Base-by-base conservation (phyloP, 2,329 filamentous ascomycete genomes). In the Amesomyces nigricolor region DNA sequence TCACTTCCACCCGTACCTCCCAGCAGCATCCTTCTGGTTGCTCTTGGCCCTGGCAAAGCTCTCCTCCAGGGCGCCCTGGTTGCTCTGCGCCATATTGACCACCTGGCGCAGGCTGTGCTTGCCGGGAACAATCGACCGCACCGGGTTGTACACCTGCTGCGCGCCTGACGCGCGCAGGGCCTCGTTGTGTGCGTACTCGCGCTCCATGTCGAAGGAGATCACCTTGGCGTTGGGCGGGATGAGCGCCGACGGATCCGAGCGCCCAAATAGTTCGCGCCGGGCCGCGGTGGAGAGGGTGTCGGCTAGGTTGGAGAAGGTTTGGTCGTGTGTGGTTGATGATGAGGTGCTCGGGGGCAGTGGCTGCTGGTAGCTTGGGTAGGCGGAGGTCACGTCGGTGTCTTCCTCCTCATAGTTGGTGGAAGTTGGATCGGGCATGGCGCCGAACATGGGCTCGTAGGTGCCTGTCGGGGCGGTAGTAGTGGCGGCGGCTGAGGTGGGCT, bases 61-160 rank as follows among this genome's bases (percentile, higher is more conserved):
- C 66, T 97, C 92, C 72, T 96, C 91, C 62, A 96, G 74, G 2
- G 90, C 91, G 10, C 95, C 90, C 67, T 85, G 85, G 72, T 97
- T 91, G 59, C 79, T 88, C 62, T 83, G 83, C 26, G 89, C 91
- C 58, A 87, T 87, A 70, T 84, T 90, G 62, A 97, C 88, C 64
- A 97, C 77, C 74, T 96, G 91, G 67, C 86, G 85, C 69, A 97
- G 76, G 65, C 82, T 95, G 72, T 96, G 91, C 74, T 96, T 96
- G 57, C 90, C 89, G 3, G 91, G 88, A 22, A 89, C 85, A 67
- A 96, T 87, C 2, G 86, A 76, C 50, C 90, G 86, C 54, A 96
- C 86, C 7, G 91, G 88, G 65, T 92, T 91, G 72, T 95, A 88
- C 48, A 83, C 80, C 52, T 91, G 83, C 65, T 83, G 75, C 68